Conservation (phyloP, 768 basidiomycete species). For the Pulveroboletus sp. region DNA sequence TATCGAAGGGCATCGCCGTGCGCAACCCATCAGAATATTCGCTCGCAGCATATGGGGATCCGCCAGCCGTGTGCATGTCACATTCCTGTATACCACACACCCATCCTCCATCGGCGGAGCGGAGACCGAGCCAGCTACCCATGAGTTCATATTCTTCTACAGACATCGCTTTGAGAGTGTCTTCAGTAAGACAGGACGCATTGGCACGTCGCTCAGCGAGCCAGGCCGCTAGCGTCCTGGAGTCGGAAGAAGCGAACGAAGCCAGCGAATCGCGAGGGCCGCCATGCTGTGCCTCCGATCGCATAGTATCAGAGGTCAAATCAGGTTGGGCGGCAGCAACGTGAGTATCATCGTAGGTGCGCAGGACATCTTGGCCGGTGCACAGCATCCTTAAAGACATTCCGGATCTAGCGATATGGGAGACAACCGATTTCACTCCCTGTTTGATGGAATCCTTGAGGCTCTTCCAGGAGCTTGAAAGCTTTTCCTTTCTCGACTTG, state of each 20-base stretch:
- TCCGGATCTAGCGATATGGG: constrained; percentile 15
- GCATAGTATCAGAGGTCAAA: constrained; percentile 1
- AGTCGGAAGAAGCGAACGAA: constrained; percentile 34
- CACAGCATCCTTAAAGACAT: constrained; percentile 12
- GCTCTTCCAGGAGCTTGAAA: constrained; percentile 29
- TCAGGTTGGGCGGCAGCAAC: neutral
- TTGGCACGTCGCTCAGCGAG: constrained; percentile 37
- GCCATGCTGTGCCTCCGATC: constrained; percentile 13
- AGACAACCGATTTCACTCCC: constrained; percentile 21
- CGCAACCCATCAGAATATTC: constrained; percentile 16
- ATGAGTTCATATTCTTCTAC: constrained; percentile 45
- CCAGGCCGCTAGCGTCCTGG: constrained; percentile 32
- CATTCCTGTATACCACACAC: constrained; percentile 29
- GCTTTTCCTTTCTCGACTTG: constrained; percentile 18
- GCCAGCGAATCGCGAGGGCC: constrained; percentile 20
- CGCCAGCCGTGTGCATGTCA: constrained; percentile 31
- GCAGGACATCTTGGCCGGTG: constrained; percentile 8
- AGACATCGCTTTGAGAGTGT: constrained; percentile 33
- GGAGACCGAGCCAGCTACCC: constrained; percentile 44
- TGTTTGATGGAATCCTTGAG: constrained; percentile 31
- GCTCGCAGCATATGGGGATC: constrained; percentile 29
- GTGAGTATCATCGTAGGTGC: constrained; percentile 5
- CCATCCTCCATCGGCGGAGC: constrained; percentile 22
- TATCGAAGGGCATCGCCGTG: constrained; percentile 26
- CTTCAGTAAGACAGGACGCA: constrained; percentile 26